Conservation (phyloP, 495 filamentous ascomycete species). For the Chaetomidium leptoderma region DNA sequence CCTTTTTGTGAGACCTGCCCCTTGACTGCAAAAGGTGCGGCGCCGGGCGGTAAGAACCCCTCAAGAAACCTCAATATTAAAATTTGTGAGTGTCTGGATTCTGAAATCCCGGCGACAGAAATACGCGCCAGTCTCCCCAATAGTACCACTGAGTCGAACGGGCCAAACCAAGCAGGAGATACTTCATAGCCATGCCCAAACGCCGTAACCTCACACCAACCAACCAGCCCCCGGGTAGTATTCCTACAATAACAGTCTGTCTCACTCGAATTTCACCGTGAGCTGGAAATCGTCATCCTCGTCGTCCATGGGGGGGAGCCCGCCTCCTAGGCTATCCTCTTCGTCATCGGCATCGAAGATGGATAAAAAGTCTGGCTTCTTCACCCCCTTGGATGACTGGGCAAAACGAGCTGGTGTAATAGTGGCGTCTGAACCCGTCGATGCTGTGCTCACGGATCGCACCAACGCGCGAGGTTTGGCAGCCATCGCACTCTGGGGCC, state of each 20-base stretch:
- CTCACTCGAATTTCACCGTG: slow-evolving; percentile 34
- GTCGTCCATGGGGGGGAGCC: slow-evolving; percentile 22
- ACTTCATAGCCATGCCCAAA: neutral
- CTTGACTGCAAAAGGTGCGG: too few species aligned
- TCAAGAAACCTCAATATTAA: too few species aligned
- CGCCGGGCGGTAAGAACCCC: too few species aligned
- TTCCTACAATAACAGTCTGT: neutral
- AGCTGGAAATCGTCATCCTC: slow-evolving; percentile 42
- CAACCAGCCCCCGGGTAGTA: neutral
- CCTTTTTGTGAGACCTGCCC: too few species aligned
- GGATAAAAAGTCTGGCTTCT: slow-evolving; percentile 40
- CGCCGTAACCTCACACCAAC: neutral
- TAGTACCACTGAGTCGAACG: neutral
- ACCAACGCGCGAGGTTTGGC: slow-evolving; percentile 24
- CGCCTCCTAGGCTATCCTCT: slow-evolving; percentile 27
- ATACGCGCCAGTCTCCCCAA: too few species aligned
- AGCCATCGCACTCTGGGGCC: slow-evolving; percentile 6
- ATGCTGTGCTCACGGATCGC: slow-evolving; percentile 39
- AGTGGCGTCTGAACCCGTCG: slow-evolving; percentile 44
- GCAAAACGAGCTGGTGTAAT: slow-evolving; percentile 48
- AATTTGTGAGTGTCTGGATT: too few species aligned
- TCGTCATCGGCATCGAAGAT: slow-evolving; percentile 43
- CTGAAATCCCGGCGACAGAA: too few species aligned
- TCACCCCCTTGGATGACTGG: slow-evolving; percentile 28
- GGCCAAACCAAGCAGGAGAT: neutral